Evolutionary conservation across 1,284 basidiomycete genomes (phyloP), one percentile per base, ranked within the genome.

Genomic region (Cryptococcus sp.): DNA sequence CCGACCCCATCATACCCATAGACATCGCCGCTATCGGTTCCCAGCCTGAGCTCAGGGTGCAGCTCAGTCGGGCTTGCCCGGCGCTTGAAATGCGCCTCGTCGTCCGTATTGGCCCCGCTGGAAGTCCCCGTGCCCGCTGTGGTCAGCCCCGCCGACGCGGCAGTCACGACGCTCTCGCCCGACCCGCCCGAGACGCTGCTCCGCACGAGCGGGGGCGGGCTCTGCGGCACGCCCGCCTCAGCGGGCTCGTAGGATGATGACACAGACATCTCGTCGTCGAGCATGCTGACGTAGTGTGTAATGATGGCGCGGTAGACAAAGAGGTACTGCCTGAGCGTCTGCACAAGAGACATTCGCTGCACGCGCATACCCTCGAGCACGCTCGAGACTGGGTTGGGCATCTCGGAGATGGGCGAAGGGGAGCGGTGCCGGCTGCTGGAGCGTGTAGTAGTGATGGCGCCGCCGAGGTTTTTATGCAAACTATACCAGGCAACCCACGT

Each of bases 341-440:
- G 91, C 66, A 90, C 91, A 56, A 94, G 76, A 67, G 88, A 91
- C 91, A 94, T 94, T 50, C 91, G 80, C 77, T 94, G 91, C 70
- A 91, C 85, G 48, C 91, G 82, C 87, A 94, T 91, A 68, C 91
- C 89, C 72, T 89, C 87, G 28, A 94, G 79, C 3, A 93, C 83
- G 54, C 85, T 81, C 68, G 82, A 82, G 40, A 94, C 83, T 4
- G 91, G 91, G 56, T 89, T 85, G 37, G 82, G 79, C 63, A 87
- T 84, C 24, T 80, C 77, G 44, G 83, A 83, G 50, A 92, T 71
- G 35, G 82, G 75, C 6, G 66, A 73, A 13, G 82, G 80, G 1
- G 86, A 86, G 2, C n/a, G 83, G 81, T 56, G 67, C 16, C 60
- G 55, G 1, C 43, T 44, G 33, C 60, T 47, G 13, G 64, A 67